Conservation (phyloP, 164 flowering plant genomes). For the Magnolia sinica region DNA sequence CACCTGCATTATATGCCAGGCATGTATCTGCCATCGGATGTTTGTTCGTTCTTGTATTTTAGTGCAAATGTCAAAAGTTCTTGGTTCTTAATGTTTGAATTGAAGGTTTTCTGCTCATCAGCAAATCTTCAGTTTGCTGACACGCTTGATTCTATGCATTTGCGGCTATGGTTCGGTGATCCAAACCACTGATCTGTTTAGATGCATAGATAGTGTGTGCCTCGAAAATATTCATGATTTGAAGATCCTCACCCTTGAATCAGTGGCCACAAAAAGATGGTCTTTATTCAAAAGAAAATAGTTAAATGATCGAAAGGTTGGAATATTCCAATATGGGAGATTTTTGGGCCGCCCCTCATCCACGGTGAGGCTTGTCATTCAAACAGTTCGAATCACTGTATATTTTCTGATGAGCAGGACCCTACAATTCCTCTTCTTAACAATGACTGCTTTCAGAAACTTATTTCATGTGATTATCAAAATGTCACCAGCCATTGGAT, state of each 20-base stretch:
- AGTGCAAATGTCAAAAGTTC: background rate
- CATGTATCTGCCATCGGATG: slow-evolving; percentile 14
- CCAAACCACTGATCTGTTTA: background rate
- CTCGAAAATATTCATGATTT: background rate
- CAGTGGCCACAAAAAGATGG: background rate
- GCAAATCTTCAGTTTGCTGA: background rate
- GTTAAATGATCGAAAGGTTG: background rate
- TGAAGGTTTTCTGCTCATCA: background rate
- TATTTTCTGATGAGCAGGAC: too few species aligned
- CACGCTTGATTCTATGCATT: background rate
- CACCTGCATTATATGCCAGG: slow-evolving; percentile 87
- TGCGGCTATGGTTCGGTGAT: background rate
- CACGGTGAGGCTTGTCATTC: too few species aligned
- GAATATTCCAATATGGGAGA: background rate
- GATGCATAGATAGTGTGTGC: background rate
- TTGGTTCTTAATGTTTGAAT: background rate
- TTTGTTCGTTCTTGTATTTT: background rate
- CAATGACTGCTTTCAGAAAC: background rate
- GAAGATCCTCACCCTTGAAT: background rate
- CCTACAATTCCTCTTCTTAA: background rate
- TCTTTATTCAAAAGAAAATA: background rate
- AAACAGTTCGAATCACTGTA: too few species aligned
- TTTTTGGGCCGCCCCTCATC: too few species aligned
- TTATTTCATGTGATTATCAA: background rate
- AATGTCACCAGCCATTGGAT: background rate